Evolutionary conservation across 2,329 filamentous ascomycete genomes (phyloP).

Genomic region (Byssothecium circinans): DNA sequence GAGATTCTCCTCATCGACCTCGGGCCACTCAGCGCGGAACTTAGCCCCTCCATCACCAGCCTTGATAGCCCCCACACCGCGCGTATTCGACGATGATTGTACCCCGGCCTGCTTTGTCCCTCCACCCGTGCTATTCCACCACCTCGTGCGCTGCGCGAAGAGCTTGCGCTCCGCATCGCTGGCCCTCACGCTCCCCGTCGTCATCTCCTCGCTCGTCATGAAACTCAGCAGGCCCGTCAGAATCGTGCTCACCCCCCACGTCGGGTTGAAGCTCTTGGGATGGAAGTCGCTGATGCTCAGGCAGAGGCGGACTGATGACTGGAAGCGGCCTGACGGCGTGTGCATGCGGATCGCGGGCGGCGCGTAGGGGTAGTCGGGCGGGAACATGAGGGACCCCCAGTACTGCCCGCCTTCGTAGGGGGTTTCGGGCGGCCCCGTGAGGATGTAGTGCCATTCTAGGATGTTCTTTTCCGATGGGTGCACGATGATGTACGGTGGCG

Average conservation of each 20-base stretch:
- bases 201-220: constrained; percentile 99
- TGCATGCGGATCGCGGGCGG: constrained; percentile 99
- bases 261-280: constrained; percentile 95
- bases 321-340: constrained; percentile 93
- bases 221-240: constrained; percentile 91
- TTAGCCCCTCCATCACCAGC: constrained; percentile 90
- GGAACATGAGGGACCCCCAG: constrained; percentile 96
- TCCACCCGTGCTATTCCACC: constrained; percentile 96
- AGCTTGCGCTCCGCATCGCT: constrained; percentile 75
- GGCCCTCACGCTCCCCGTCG: constrained; percentile 83
- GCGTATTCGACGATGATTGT: constrained; percentile 39
- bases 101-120: constrained; percentile 62
- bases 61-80: constrained; percentile 75
- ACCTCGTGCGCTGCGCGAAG: constrained; percentile 75
- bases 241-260: constrained; percentile 97
- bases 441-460: constrained; percentile 93
- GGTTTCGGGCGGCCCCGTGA: constrained; percentile 90
- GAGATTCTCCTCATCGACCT: constrained; percentile 86
- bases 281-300: constrained; percentile 98
- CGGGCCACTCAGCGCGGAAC: constrained; percentile 87
- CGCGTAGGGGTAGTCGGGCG: constrained; percentile 94
- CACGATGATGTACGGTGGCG: constrained; percentile 84
- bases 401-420: constrained; percentile 95
- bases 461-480: constrained; percentile 92
- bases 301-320: constrained; percentile 87